Evolutionary conservation across 306 rosid species (phyloP).

Genomic region (Pyrus pyrifolia): DNA sequence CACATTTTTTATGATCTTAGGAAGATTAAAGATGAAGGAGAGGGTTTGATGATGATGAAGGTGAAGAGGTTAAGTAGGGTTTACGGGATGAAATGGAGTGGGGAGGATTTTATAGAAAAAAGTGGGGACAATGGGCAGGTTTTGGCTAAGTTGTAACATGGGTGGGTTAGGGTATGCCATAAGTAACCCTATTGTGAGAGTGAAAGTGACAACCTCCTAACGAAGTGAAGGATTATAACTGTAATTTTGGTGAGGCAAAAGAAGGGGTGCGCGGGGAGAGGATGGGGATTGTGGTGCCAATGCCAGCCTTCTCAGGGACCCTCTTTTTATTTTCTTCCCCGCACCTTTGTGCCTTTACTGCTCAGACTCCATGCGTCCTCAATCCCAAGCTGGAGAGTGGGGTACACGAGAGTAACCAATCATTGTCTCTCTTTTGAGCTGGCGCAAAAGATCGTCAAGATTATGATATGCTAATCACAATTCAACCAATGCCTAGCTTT

Average conservation of each 20-base stretch:
- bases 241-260: not conserved
- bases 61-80: conserved; percentile 9
- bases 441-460: not conserved
- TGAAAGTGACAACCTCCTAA: conserved; percentile 16
- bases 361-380: conserved; percentile 21
- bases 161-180: conserved; percentile 21
- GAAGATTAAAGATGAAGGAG: not conserved
- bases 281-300: conserved; percentile 7
- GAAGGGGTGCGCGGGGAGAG: not conserved
- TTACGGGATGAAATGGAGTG: not conserved
- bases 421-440: conserved; percentile 21
- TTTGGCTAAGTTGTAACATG: conserved; percentile 21
- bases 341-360: conserved; percentile 16
- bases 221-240: not conserved
- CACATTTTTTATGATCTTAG: conserved; percentile 3
- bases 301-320: conserved; percentile 26
- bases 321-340: not conserved
- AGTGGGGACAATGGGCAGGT: conserved; percentile 20
- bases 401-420: conserved; percentile 15
- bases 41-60: not conserved
- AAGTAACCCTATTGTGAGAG: conserved; percentile 6
- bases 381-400: conserved; percentile 24
- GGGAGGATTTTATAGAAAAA: conserved; percentile 13
- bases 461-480: conserved; percentile 11
- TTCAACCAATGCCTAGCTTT: not conserved